Evolutionary conservation across 148 eudicot genomes (phyloP).

Genomic region (Camellia japonica): DNA sequence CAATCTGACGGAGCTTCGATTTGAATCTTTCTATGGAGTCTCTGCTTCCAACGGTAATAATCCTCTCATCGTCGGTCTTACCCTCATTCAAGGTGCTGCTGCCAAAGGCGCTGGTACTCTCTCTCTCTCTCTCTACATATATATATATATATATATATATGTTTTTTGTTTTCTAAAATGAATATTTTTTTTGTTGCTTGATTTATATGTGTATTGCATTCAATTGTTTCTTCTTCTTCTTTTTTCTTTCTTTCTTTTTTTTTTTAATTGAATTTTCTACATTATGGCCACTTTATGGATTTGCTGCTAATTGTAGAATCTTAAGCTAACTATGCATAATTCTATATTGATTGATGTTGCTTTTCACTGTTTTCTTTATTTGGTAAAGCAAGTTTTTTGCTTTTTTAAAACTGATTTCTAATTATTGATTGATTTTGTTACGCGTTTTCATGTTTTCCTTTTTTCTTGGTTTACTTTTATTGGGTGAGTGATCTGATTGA

Average conservation of each 20-base stretch:
- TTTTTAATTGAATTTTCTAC: neutral
- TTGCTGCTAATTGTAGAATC: neutral
- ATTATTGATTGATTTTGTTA: neutral
- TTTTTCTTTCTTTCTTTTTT: neutral
- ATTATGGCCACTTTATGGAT: neutral
- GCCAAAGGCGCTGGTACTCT: slow-evolving; percentile 81
- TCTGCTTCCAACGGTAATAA: slow-evolving; percentile 28
- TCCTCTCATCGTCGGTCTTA: slow-evolving; percentile 69
- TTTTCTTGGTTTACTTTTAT: neutral
- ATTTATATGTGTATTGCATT: no score
- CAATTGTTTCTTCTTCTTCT: no score
- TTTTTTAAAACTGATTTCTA: neutral
- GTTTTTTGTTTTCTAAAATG: neutral
- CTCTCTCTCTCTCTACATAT: slow-evolving; percentile 16
- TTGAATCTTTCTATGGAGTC: slow-evolving; percentile 50
- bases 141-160: neutral
- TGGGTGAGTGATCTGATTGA: neutral
- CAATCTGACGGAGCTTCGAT: slow-evolving; percentile 20
- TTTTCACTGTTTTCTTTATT: neutral
- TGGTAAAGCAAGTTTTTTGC: neutral
- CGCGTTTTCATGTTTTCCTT: neutral
- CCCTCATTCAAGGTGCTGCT: slow-evolving; percentile 84
- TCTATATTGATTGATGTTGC: neutral
- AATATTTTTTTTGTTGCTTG: no score
- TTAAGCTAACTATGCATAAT: neutral